Evolutionary conservation across 2,329 filamentous ascomycete species (phyloP), one percentile per base, ranked within the genome.

Genomic region (Tolypocladium ovalisporum): DNA sequence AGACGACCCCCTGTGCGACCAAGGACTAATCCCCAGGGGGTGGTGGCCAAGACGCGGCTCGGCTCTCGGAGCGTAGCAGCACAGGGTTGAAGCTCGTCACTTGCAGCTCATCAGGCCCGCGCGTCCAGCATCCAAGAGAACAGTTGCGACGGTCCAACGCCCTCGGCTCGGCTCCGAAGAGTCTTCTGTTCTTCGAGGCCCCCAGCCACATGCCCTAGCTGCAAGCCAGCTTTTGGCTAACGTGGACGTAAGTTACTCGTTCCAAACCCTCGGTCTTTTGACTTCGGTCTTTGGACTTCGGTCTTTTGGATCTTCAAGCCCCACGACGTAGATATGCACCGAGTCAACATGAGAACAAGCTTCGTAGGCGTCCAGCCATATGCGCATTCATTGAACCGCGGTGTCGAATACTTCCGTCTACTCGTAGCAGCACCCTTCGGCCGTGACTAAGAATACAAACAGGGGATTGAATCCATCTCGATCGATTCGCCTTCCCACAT

Each of bases 381-480:
- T 42, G 7, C 39, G 39, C 5, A 10, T 22, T 22, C n/a, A 39
- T 47, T 44, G 19, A 19, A 2, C 44, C 17, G 8, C 29, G 47
- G 24, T 29, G 2, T n/a, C n/a, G n/a, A n/a, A n/a, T n/a, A n/a
- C n/a, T 32, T 32, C 10, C 29, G 27, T 17, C 1, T 32, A 9
- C 17, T 34, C 9, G n/a, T n/a, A 13, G 9, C 3, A 7, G 24
- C 5, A 29, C 27, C 22, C 27, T 15, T 29, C 24, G 15, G 42
- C 13, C 24, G 42, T 17, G 6, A 29, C n/a, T 29, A 32, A 32
- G 17, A 8, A n/a, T 51, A 34, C 47, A 32, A 29, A 39, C 55
- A 56, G 17, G 19, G n/a, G 44, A 35, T 22, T 36, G 9, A 40
- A 51, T 12, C 49, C 54, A 19, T 27, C 34, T 64, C 56, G n/a